Percentiles rank a stretch among this genome's conserved stretches.
phyloP scores from a whole-genome alignment of 176 grass and related monocot genomes.

The Pharus latifolius region DNA sequence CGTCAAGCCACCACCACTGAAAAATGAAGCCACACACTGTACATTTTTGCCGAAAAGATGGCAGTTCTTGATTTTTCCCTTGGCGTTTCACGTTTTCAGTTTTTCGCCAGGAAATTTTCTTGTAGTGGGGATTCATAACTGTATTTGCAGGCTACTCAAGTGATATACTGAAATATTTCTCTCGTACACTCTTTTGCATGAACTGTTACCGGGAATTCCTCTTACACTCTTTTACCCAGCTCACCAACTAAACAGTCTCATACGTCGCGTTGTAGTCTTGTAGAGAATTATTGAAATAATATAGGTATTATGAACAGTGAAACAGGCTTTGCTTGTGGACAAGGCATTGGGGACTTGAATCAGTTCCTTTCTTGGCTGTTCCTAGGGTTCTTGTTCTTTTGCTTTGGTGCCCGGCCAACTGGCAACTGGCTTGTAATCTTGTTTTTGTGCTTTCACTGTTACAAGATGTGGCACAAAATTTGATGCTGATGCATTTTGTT shows the following conservation, averaged over 20 bases:
- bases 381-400: conserved; percentile 18
- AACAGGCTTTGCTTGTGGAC: background rate
- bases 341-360: conserved; percentile 13
- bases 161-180: conserved; percentile 17
- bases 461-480: background rate
- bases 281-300: conserved; percentile 16
- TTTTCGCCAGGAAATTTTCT: conserved; percentile 25
- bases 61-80: background rate
- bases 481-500: background rate
- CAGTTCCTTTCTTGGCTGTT: conserved; percentile 17
- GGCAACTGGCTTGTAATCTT: background rate
- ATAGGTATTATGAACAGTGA: conserved; percentile 11
- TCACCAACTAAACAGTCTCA: no score
- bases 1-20: conserved; percentile 22
- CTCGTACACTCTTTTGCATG: background rate
- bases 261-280: no score
- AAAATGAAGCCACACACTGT: conserved; percentile 28
- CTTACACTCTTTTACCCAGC: no score
- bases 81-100: conserved; percentile 26
- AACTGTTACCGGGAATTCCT: background rate
- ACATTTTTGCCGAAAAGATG: conserved; percentile 27
- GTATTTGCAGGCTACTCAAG: conserved; percentile 15
- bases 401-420: conserved; percentile 15
- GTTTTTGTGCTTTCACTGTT: conserved; percentile 16
- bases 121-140: conserved; percentile 30